Conservation (phyloP, 1,284 basidiomycete species). For the Grifola frondosa region DNA sequence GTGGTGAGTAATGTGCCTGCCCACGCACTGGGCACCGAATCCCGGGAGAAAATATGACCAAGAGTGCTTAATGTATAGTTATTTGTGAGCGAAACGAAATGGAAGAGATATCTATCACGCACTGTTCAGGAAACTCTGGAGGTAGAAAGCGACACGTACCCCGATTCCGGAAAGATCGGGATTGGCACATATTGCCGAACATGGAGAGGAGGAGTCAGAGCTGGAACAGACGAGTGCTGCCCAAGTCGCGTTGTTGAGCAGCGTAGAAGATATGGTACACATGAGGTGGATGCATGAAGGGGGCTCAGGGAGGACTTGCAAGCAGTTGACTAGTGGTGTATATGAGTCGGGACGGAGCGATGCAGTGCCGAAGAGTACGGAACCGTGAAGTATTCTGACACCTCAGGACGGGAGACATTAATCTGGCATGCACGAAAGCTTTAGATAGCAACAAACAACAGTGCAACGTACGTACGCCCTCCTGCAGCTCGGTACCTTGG, state of each 20-base stretch:
- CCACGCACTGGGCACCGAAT: constrained; percentile 31
- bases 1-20: constrained; percentile 29
- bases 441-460: no score
- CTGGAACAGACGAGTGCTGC: constrained; percentile 10
- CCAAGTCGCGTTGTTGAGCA: constrained; percentile 6
- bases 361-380: no score
- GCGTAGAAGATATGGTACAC: neutral
- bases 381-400: no score
- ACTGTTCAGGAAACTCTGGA: constrained; percentile 31
- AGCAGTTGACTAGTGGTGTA: no score
- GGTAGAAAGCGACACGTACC: constrained; percentile 30
- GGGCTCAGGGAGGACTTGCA: no score
- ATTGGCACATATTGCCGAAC: constrained; percentile 27
- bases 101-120: constrained; percentile 7
- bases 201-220: neutral
- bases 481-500: no score
- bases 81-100: no score
- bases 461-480: no score
- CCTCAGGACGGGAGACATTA: no score
- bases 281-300: no score
- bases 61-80: constrained; percentile 26
- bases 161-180: constrained; percentile 30
- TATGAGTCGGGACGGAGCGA: no score
- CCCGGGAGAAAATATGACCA: constrained; percentile 29
- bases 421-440: no score